Percentiles rank a stretch among this genome's conserved stretches.
phyloP scores from a whole-genome alignment of 768 basidiomycete genomes.

The Lyophyllum decastes region DNA sequence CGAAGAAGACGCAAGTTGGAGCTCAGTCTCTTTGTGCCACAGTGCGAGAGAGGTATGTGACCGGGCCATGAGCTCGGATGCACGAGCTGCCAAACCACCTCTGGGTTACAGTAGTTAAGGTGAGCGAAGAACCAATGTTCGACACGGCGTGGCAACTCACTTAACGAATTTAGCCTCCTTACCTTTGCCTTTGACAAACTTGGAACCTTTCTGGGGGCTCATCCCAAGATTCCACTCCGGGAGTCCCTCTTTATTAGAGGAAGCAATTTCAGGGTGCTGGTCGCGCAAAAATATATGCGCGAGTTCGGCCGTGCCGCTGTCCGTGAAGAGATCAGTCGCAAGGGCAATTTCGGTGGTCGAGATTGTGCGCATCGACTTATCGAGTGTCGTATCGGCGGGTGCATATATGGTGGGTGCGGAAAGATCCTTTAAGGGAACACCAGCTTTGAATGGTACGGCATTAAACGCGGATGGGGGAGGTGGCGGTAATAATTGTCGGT shows the following conservation, averaged over 20 bases:
- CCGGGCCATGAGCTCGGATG: slow-evolving; percentile 43
- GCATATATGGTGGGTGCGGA: slow-evolving; percentile 26
- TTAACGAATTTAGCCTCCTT: slow-evolving; percentile 42
- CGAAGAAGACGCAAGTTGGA: slow-evolving; percentile 27
- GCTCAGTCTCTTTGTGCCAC: slow-evolving; percentile 53
- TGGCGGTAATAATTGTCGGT: slow-evolving; percentile 6
- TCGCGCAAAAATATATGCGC: slow-evolving; percentile 56
- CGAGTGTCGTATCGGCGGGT: slow-evolving; percentile 20
- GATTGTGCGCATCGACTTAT: slow-evolving; percentile 48
- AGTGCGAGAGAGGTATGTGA: slow-evolving; percentile 46
- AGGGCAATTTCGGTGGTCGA: slow-evolving; percentile 53
- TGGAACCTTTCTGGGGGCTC: slow-evolving; percentile 53
- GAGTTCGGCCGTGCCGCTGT: slow-evolving; percentile 49
- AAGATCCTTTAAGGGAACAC: slow-evolving; percentile 19
- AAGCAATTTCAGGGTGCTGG: slow-evolving; percentile 37
- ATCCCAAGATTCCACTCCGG: slow-evolving; percentile 53
- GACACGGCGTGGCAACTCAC: slow-evolving; percentile 32
- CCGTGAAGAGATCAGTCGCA: slow-evolving; percentile 53
- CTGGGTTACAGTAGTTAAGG: slow-evolving; percentile 28
- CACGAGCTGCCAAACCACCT: slow-evolving; percentile 57
- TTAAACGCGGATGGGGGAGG: slow-evolving; percentile 12
- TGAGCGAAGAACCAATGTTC: background rate
- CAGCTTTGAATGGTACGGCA: slow-evolving; percentile 15
- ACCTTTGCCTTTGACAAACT: slow-evolving; percentile 36
- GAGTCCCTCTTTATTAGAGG: slow-evolving; percentile 23